A percentile compares a stretch with the other conserved stretches of the same genome.
Evolutionary conservation across 495 filamentous ascomycete genomes (phyloP).

Genomic region (Apodospora peruviana): DNA sequence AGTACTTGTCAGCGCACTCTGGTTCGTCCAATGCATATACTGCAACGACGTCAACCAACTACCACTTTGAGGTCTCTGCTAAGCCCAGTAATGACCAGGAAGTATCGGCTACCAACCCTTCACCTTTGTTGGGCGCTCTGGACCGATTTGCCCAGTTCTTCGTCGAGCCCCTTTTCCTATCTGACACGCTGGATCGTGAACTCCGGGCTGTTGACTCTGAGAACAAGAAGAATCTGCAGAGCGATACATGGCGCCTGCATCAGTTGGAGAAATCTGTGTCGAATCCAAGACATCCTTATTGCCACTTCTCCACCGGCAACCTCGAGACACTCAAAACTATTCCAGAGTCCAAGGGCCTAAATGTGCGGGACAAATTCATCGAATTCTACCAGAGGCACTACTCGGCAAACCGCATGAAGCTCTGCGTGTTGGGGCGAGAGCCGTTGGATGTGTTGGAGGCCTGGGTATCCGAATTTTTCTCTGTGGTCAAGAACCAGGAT

Average conservation of each 20-base stretch:
- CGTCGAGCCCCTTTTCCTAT: slow-evolving; percentile 82
- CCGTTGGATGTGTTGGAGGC: slow-evolving; percentile 79
- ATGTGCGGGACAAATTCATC: slow-evolving; percentile 91
- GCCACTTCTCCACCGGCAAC: slow-evolving; percentile 94
- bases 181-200: slow-evolving; percentile 86
- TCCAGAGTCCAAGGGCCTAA: slow-evolving; percentile 74
- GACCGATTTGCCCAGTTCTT: slow-evolving; percentile 99
- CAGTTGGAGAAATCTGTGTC: slow-evolving; percentile 89
- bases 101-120: slow-evolving; percentile 48
- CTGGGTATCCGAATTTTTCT: slow-evolving; percentile 87
- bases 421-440: slow-evolving; percentile 86
- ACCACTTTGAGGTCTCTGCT: slow-evolving; percentile 93
- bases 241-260: slow-evolving; percentile 85
- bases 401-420: slow-evolving; percentile 94
- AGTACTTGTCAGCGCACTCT: slow-evolving; percentile 83
- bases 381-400: slow-evolving; percentile 87
- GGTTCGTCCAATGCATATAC: slow-evolving; percentile 95
- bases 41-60: slow-evolving; percentile 89
- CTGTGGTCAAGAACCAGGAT: slow-evolving; percentile 77
- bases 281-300: slow-evolving; percentile 87
- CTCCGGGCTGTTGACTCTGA: slow-evolving; percentile 93
- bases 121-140: slow-evolving; percentile 81
- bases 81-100: slow-evolving; percentile 52
- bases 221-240: slow-evolving; percentile 99
- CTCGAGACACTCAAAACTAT: slow-evolving; percentile 81